Evolutionary conservation across 2,329 filamentous ascomycete species (phyloP).

Genomic region (Nemania diffusa): DNA sequence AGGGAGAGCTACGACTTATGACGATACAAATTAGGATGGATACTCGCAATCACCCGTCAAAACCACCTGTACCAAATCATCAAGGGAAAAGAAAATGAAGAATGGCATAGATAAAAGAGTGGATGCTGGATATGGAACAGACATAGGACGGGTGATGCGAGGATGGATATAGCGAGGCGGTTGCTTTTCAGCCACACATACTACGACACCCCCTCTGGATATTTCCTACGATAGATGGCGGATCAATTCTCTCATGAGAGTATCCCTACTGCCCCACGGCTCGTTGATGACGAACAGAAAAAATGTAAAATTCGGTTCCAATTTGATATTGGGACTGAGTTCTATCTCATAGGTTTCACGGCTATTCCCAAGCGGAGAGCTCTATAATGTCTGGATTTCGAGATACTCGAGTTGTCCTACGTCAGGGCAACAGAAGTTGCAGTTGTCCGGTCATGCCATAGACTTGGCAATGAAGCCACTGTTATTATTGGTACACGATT

Average conservation of each 20-base stretch:
- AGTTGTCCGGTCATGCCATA: not conserved
- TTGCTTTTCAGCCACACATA: slow-evolving; percentile 26
- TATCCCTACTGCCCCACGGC: slow-evolving; percentile 35
- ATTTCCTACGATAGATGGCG: slow-evolving; percentile 31
- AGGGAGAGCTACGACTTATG: slow-evolving; percentile 33
- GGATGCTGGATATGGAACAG: slow-evolving; percentile 31
- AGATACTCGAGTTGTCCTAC: not conserved
- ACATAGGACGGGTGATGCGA: slow-evolving; percentile 23
- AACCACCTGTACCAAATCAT: slow-evolving; percentile 31
- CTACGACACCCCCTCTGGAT: slow-evolving; percentile 15
- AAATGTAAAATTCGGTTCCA: slow-evolving; percentile 2
- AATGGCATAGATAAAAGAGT: slow-evolving; percentile 33
- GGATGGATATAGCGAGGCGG: slow-evolving; percentile 32
- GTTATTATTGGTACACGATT: not conserved
- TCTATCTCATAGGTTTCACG: not conserved
- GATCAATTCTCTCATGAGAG: slow-evolving; percentile 22
- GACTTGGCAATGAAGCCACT: not conserved
- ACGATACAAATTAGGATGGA: slow-evolving; percentile 30
- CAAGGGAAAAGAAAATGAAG: slow-evolving; percentile 30
- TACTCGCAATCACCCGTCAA: slow-evolving; percentile 25
- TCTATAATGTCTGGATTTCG: not conserved
- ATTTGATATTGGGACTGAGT: slow-evolving; percentile 1
- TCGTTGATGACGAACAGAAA: slow-evolving; percentile 27
- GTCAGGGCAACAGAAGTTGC: not conserved
- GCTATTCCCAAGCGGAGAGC: not conserved